Percentiles rank a stretch among this genome's conserved stretches.
Evolutionary conservation across 441 rosid genomes (phyloP).

Genomic region (Melastoma candidum): DNA sequence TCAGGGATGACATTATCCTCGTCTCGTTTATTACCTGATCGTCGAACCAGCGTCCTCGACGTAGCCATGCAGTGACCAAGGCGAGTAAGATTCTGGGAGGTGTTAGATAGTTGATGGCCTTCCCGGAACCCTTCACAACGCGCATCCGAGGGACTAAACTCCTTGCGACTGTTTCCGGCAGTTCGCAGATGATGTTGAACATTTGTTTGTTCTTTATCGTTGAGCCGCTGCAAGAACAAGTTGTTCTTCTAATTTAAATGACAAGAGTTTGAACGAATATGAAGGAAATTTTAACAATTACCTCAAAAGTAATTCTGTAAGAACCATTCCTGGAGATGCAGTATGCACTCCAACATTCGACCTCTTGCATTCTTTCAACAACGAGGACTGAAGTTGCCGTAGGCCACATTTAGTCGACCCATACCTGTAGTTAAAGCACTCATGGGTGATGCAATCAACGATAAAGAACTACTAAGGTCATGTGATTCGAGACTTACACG

Average conservation of each 20-base stretch:
- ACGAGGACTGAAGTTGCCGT: conserved; percentile 75
- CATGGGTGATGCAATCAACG: background rate
- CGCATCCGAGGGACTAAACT: conserved; percentile 82
- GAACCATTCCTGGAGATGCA: conserved; percentile 96
- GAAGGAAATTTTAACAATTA: conserved; percentile 12
- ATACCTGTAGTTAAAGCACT: conserved; percentile 35
- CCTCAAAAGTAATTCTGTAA: conserved; percentile 83
- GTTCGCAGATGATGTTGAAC: conserved; percentile 90
- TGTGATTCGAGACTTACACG: conserved; percentile 41
- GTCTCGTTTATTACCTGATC: conserved; percentile 47
- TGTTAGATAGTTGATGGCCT: conserved; percentile 65
- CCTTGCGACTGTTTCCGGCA: conserved; percentile 92
- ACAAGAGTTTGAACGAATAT: background rate
- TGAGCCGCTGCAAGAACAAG: conserved; percentile 57
- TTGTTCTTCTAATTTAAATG: background rate
- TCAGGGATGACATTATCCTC: background rate
- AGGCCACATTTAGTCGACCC: conserved; percentile 96
- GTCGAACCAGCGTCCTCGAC: conserved; percentile 93
- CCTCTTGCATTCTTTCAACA: conserved; percentile 64
- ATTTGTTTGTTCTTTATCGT: conserved; percentile 63
- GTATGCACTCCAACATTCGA: conserved; percentile 81
- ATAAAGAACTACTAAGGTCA: background rate
- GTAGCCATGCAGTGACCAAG: conserved; percentile 78
- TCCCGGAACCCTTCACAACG: conserved; percentile 73
- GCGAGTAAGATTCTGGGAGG: conserved; percentile 93